These are phyloP conservation scores for Geranomyces variabilis DNA, from an alignment of 192 early-diverging fungal species.

Conservation along the genomic window DNA sequence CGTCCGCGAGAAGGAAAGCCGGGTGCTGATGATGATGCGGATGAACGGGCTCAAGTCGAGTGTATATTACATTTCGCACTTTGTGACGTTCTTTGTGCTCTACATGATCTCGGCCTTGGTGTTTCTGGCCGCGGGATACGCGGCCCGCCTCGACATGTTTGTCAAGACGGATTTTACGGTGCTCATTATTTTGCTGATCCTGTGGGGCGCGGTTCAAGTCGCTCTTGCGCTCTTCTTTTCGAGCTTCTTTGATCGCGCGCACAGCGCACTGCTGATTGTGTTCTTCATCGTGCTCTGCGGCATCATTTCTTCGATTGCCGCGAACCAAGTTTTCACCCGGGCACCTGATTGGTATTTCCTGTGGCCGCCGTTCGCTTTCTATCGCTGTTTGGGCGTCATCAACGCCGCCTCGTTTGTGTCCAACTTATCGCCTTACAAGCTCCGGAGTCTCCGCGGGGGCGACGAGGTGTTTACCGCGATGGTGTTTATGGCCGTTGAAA, in stretches of 20 bases:
- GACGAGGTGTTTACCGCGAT: slow-evolving; percentile 63
- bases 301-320: slow-evolving; percentile 65
- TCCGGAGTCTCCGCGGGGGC: slow-evolving; percentile 52
- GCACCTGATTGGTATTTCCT: slow-evolving; percentile 56
- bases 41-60: slow-evolving; percentile 65
- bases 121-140: slow-evolving; percentile 67
- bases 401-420: slow-evolving; percentile 52
- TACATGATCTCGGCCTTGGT: slow-evolving; percentile 62
- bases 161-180: slow-evolving; percentile 54
- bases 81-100: slow-evolving; percentile 65
- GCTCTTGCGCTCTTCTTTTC: slow-evolving; percentile 67
- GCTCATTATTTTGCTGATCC: slow-evolving; percentile 61
- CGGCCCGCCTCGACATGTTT: slow-evolving; percentile 65
- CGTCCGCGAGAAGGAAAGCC: slow-evolving; percentile 73
- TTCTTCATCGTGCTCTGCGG: slow-evolving; percentile 70
- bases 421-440: slow-evolving; percentile 51
- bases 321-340: slow-evolving; percentile 44
- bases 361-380: slow-evolving; percentile 82
- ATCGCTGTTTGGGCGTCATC: slow-evolving; percentile 58
- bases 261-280: slow-evolving; percentile 56
- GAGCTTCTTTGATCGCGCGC: slow-evolving; percentile 63
- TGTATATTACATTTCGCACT: slow-evolving; percentile 63
- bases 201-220: slow-evolving; percentile 66
- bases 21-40: slow-evolving; percentile 56
- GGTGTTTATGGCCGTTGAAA: slow-evolving; percentile 55